Conservation (phyloP, 441 rosid genomes). For the Sinapis alba region DNA sequence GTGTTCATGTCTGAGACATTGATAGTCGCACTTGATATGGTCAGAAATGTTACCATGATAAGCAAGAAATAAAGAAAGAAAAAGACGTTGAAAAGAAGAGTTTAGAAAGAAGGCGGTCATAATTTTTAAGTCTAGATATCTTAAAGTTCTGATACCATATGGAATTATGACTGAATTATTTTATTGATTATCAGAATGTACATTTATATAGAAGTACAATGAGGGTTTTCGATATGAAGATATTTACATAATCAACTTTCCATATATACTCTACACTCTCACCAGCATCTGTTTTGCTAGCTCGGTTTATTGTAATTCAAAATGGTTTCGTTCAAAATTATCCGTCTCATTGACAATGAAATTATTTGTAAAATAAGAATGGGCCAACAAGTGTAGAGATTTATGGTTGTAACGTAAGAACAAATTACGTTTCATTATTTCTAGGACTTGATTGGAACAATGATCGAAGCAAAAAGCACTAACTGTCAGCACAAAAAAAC, state of each 20-base stretch:
- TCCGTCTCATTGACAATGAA: not conserved
- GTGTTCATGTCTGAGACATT: no score
- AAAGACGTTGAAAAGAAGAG: no score
- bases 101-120: no score
- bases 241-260: not conserved
- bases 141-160: no score
- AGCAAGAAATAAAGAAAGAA: no score
- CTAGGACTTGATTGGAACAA: not conserved
- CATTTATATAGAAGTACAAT: not conserved
- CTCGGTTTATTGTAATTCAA: not conserved
- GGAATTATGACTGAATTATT: not conserved
- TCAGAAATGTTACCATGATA: no score
- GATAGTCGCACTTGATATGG: no score
- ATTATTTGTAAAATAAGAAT: not conserved
- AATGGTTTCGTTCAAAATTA: not conserved
- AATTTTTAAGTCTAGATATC: no score
- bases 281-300: no score
- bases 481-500: slow-evolving; percentile 1
- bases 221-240: not conserved
- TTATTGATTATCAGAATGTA: not conserved
- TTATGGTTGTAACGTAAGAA: not conserved
- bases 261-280: no score
- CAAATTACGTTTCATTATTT: not conserved
- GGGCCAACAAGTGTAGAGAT: not conserved
- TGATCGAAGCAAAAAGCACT: slow-evolving; percentile 6